Base-by-base conservation (phyloP, 352 stramenopile species). In the Globisporangium polare region DNA sequence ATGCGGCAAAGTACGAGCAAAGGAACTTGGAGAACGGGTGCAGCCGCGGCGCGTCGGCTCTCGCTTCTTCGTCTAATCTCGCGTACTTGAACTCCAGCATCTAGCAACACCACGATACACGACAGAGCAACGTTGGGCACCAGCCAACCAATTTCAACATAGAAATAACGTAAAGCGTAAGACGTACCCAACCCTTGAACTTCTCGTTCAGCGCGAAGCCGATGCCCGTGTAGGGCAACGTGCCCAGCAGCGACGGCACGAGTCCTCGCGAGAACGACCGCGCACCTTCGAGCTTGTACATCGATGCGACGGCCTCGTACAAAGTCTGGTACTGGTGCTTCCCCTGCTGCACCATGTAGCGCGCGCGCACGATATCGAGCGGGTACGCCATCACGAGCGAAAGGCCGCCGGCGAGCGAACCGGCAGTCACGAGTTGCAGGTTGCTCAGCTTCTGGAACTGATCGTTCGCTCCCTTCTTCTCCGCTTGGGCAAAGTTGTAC, bases 291-390 rank as follows among this genome's bases (percentile, higher is more conserved):
- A 79, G 66, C 53, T 79, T 83, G 65, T 95, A 95, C 86, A 95
- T 95, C 15, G 76, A 71, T 17, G 66, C 24, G 10, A 95, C 77
- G 0, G 82, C 83, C 46, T 95, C 73, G 7, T 71, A 86, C 12
- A 95, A 72, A 26, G 76, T 91, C 5, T 66, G 77, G 68, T 92
- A 92, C 43, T 86, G 79, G 54, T 87, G 73, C 42, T 86, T 89
- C 1, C 83, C 83, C 60, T 92, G 86, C 75, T 95, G 86, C 53
- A 95, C 86, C 83, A 93, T 92, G 62, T 92, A 95, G 18, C 86
- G 77, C 18, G 86, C 85, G 0, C 86, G 79, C 29, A 95, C 72
- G 60, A 92, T 89, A 64, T 95, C 86, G 22, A 95, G 70, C 42
- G 86, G 86, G 46, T 95, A 95, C 41, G 86, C 83, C 24, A 90